Evolutionary conservation across 345 rosid species (phyloP).

Genomic region (Bruguiera gymnorhiza): DNA sequence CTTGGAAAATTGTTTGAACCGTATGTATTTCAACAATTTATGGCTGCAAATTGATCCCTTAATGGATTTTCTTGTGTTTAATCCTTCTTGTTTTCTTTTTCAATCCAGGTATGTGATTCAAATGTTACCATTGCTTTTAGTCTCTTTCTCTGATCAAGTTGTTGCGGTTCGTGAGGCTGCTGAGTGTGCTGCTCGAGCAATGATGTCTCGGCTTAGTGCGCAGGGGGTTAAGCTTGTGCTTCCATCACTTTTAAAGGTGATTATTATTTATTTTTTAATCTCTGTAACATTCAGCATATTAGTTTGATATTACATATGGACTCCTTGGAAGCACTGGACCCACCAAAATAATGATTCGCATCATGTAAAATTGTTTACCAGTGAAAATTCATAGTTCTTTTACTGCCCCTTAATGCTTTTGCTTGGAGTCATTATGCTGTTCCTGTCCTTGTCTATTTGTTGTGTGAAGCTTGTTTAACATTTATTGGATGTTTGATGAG

Average conservation of each 20-base stretch:
- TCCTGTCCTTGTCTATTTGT: no score
- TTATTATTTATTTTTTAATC: constrained; percentile 8
- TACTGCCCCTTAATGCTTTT: neutral
- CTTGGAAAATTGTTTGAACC: constrained; percentile 96
- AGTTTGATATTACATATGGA: neutral
- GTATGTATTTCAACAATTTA: constrained; percentile 37
- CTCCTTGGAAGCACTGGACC: neutral
- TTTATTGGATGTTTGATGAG: no score
- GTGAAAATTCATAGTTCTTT: neutral
- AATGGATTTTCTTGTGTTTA: neutral
- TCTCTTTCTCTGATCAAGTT: constrained; percentile 96
- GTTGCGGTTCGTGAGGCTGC: constrained; percentile 98
- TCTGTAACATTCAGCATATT: neutral
- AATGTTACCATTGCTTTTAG: constrained; percentile 87
- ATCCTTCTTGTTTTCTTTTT: neutral
- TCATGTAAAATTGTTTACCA: neutral
- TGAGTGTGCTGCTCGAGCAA: constrained; percentile 97
- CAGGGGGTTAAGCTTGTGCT: constrained; percentile 96
- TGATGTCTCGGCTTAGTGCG: constrained; percentile 94
- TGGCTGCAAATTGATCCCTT: neutral
- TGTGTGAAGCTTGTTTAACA: no score
- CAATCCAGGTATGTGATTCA: constrained; percentile 82
- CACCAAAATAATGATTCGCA: neutral
- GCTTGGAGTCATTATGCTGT: neutral
- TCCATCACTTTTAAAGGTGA: constrained; percentile 87